Evolutionary conservation across 805 yeast species (phyloP).

Genomic region (Cyberlindnera euphorbiiphila): DNA sequence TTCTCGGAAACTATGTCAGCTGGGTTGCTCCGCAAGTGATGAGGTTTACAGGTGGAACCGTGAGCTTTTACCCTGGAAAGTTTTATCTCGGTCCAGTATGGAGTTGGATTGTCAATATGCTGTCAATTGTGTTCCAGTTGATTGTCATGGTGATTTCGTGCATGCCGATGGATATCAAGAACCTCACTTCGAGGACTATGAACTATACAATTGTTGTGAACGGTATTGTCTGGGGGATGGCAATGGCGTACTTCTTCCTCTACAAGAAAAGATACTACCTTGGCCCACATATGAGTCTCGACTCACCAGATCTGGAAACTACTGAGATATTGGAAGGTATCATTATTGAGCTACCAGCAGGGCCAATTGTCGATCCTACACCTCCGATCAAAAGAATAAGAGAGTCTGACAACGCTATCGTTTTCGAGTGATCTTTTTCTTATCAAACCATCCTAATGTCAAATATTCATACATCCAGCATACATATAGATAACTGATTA

Average conservation of each 20-base stretch:
- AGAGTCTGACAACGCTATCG: conserved; percentile 1
- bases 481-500: too few relatives aligned
- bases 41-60: conserved; percentile 41
- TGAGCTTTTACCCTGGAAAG: conserved; percentile 59
- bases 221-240: conserved; percentile 54
- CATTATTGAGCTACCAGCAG: conserved; percentile 2
- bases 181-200: conserved; percentile 44
- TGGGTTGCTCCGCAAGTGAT: conserved; percentile 39
- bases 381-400: conserved; percentile 5
- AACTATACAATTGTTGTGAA: conserved; percentile 69
- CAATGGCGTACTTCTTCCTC: conserved; percentile 47
- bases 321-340: conserved; percentile 16
- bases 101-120: conserved; percentile 43
- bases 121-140: conserved; percentile 45
- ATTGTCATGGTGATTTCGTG: conserved; percentile 53
- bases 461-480: too few relatives aligned
- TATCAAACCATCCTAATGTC: too few relatives aligned
- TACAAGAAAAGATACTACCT: conserved; percentile 51
- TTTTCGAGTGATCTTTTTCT: conserved; percentile 2
- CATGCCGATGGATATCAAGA: conserved; percentile 48
- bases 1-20: conserved; percentile 40
- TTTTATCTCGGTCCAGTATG: conserved; percentile 53
- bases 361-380: conserved; percentile 3
- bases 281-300: conserved; percentile 48
- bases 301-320: conserved; percentile 22